A percentile compares a stretch with the other conserved stretches of the same genome.
Evolutionary conservation across 176 grass and related monocot genomes (phyloP).

Genomic region (Pharus latifolius): DNA sequence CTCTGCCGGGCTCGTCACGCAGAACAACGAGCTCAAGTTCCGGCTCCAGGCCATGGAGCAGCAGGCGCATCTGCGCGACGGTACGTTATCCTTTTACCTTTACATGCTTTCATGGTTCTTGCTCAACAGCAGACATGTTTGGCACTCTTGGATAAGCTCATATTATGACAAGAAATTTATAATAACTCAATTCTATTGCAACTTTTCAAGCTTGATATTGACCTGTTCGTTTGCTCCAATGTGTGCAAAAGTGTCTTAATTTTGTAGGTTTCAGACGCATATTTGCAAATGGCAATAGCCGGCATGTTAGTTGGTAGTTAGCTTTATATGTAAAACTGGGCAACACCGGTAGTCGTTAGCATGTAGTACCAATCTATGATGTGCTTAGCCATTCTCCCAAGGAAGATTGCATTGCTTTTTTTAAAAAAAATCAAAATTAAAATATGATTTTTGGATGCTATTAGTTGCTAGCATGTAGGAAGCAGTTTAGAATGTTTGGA

Average conservation of each 20-base stretch:
- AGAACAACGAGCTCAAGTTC: slow-evolving; percentile 92
- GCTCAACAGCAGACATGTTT: slow-evolving; percentile 28
- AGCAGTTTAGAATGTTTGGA: neutral
- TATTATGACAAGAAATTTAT: neutral
- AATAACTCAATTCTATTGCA: neutral
- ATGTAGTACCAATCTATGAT: slow-evolving; percentile 16
- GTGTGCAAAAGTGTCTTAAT: slow-evolving; percentile 10
- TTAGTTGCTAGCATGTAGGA: slow-evolving; percentile 11
- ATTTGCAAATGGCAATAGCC: slow-evolving; percentile 4
- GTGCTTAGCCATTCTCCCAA: slow-evolving; percentile 13
- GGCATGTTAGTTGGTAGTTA: slow-evolving; percentile 8
- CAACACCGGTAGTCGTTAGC: slow-evolving; percentile 21
- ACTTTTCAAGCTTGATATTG: slow-evolving; percentile 13
- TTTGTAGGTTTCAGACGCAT: neutral
- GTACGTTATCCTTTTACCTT: slow-evolving; percentile 16
- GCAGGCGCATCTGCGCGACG: slow-evolving; percentile 81
- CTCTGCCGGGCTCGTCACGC: slow-evolving; percentile 48
- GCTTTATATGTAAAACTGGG: neutral
- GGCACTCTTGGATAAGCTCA: slow-evolving; percentile 2
- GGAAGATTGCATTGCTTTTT: neutral
- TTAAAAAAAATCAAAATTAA: slow-evolving; percentile 2
- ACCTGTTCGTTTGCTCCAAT: slow-evolving; percentile 11
- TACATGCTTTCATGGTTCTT: neutral
- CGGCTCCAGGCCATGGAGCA: slow-evolving; percentile 93
- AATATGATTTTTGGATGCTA: neutral